Percentiles rank a stretch among this genome's conserved stretches.
These are phyloP conservation scores for Rhodamnia argentea DNA, from an alignment of 345 rosid genomes.

Conservation along the genomic window DNA sequence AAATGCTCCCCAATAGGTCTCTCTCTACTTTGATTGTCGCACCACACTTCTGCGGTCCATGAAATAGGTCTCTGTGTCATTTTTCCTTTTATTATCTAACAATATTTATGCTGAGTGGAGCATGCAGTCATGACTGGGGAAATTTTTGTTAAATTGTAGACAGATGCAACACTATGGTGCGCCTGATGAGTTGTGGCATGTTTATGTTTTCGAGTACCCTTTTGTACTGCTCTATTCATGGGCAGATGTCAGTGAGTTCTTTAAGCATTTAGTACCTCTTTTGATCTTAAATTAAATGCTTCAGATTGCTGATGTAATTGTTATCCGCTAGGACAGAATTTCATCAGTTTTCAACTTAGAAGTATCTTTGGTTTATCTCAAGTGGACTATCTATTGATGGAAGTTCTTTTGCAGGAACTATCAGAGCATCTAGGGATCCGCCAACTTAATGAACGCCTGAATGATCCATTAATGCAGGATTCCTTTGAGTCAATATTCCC, in stretches of 20 bases:
- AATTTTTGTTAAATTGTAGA: background rate
- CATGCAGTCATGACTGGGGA: background rate
- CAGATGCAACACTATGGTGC: background rate
- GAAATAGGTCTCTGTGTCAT: background rate
- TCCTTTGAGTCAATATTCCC: constrained; percentile 53
- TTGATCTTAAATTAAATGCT: background rate
- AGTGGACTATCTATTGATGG: background rate
- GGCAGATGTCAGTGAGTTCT: background rate
- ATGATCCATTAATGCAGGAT: background rate
- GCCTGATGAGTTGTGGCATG: background rate
- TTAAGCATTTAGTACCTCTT: background rate
- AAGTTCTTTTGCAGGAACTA: constrained; percentile 53
- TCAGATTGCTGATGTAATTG: background rate
- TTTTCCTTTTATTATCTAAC: background rate
- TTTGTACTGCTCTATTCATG: background rate
- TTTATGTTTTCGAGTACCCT: background rate
- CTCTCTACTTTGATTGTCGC: background rate
- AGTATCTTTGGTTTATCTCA: background rate
- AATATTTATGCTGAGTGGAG: background rate
- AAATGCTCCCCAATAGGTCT: background rate
- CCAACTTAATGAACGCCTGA: constrained; percentile 15
- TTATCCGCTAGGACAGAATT: background rate
- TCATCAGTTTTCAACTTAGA: background rate
- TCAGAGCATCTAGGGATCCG: constrained; percentile 88
- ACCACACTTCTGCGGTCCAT: background rate